A percentile compares a stretch with the other conserved stretches of the same genome.
Evolutionary conservation across 148 eudicot genomes (phyloP).

Genomic region (Camellia lanceoleosa): DNA sequence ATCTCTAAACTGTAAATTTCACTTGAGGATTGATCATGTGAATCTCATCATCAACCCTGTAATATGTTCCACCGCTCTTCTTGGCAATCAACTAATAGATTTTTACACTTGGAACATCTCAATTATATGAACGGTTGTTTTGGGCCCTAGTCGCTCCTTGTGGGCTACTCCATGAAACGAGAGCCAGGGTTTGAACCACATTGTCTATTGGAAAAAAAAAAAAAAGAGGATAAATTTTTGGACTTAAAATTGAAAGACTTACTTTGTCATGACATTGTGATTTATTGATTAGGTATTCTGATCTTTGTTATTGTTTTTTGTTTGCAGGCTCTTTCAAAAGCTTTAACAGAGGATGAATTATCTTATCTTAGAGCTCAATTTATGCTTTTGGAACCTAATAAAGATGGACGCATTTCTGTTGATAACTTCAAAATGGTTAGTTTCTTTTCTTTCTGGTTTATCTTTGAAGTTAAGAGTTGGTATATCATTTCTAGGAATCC

Average conservation of each 20-base stretch:
- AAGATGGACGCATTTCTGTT: conserved; percentile 34
- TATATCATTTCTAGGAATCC: not conserved
- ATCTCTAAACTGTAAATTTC: not conserved
- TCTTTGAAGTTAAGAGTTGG: not conserved
- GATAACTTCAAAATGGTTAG: conserved; percentile 40
- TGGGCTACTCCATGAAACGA: not conserved
- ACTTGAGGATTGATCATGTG: not conserved
- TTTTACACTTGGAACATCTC: not conserved
- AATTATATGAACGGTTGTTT: not conserved
- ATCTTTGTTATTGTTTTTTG: not conserved
- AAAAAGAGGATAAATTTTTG: not conserved
- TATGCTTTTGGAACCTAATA: conserved; percentile 38
- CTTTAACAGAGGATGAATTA: conserved; percentile 67
- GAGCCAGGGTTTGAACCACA: not conserved
- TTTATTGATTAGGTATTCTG: not conserved
- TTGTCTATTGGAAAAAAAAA: not conserved
- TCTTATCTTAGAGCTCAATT: conserved; percentile 56
- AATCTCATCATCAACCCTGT: not conserved
- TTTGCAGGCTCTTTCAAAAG: conserved; percentile 63
- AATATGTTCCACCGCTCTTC: not conserved
- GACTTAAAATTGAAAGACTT: conserved; percentile 1
- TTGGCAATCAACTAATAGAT: not conserved
- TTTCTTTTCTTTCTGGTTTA: not conserved
- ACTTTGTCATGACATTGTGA: not conserved
- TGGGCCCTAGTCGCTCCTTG: not conserved